Conservation (phyloP, 2,329 filamentous ascomycete genomes). For the Botrytis hyacinthi region DNA sequence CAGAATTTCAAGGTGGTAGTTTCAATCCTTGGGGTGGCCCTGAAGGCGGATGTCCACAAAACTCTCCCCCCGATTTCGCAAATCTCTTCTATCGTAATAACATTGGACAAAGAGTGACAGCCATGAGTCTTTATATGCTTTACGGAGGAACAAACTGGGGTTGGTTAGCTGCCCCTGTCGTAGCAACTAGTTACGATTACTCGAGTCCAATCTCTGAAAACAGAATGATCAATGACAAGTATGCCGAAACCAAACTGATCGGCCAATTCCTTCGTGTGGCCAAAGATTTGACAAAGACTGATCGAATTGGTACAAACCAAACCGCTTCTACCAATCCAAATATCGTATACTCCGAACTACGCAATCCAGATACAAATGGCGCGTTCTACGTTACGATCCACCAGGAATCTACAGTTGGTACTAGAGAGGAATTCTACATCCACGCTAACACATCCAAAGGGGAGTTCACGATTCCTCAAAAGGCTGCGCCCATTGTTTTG, state of each 20-base stretch:
- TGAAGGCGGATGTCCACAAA: constrained; percentile 42
- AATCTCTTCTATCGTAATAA: constrained; percentile 64
- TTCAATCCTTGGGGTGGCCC: constrained; percentile 64
- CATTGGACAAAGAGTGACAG: constrained; percentile 57
- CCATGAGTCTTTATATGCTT: constrained; percentile 62
- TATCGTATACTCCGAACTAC: constrained; percentile 54
- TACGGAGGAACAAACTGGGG: constrained; percentile 63
- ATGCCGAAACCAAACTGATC: constrained; percentile 61
- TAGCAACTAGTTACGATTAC: constrained; percentile 63
- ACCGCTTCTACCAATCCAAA: constrained; percentile 49
- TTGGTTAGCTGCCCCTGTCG: constrained; percentile 56
- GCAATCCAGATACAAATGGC: constrained; percentile 54
- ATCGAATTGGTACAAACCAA: constrained; percentile 50
- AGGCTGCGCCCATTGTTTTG: constrained; percentile 49
- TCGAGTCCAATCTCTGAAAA: constrained; percentile 52
- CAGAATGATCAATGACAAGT: constrained; percentile 56
- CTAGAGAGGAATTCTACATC: constrained; percentile 53
- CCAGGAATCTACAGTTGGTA: constrained; percentile 50
- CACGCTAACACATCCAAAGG: constrained; percentile 56
- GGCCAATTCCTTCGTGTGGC: constrained; percentile 59
- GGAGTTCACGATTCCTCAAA: constrained; percentile 52
- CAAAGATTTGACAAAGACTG: constrained; percentile 54
- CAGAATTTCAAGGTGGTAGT: constrained; percentile 58
- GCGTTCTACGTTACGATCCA: constrained; percentile 61
- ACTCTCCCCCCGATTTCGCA: constrained; percentile 58